A percentile compares a stretch with the other conserved stretches of the same genome.
These are phyloP conservation scores for Zygoascus bituminiphila DNA, from an alignment of 805 yeast genomes.

Conservation along the genomic window DNA sequence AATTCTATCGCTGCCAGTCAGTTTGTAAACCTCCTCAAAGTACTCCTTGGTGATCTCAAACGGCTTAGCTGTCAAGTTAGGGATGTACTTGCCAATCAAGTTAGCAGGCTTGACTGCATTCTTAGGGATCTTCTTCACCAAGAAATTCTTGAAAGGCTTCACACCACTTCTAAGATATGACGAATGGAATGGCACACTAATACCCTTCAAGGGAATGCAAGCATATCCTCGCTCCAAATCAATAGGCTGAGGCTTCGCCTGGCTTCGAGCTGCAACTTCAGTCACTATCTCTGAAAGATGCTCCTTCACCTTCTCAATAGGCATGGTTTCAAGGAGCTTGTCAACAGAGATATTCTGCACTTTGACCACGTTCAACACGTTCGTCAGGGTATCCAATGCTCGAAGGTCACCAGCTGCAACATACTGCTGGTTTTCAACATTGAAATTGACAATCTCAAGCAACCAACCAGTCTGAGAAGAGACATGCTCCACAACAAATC, in stretches of 20 bases:
- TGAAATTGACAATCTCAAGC: conserved; percentile 95
- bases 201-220: conserved; percentile 95
- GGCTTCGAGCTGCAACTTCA: conserved; percentile 74
- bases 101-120: conserved; percentile 92
- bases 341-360: conserved; percentile 89
- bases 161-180: conserved; percentile 98
- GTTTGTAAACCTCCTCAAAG: conserved; percentile 88
- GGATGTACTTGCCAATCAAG: conserved; percentile 91
- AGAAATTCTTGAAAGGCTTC: conserved; percentile 96
- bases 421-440: conserved; percentile 96
- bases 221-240: conserved; percentile 97
- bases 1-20: conserved; percentile 87
- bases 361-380: conserved; percentile 88
- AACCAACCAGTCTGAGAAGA: conserved; percentile 82
- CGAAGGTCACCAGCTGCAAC: conserved; percentile 98
- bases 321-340: conserved; percentile 71
- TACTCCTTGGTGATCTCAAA: conserved; percentile 93
- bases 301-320: conserved; percentile 79
- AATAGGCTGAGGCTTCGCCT: conserved; percentile 92
- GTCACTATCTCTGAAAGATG: conserved; percentile 81
- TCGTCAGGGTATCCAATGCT: conserved; percentile 85
- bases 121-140: conserved; percentile 90
- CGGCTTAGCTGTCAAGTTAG: conserved; percentile 97
- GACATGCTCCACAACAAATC: conserved; percentile 89
- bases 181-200: conserved; percentile 99